phyloP scores from a whole-genome alignment of 1,284 basidiomycete genomes.

The Cerrena zonata region DNA sequence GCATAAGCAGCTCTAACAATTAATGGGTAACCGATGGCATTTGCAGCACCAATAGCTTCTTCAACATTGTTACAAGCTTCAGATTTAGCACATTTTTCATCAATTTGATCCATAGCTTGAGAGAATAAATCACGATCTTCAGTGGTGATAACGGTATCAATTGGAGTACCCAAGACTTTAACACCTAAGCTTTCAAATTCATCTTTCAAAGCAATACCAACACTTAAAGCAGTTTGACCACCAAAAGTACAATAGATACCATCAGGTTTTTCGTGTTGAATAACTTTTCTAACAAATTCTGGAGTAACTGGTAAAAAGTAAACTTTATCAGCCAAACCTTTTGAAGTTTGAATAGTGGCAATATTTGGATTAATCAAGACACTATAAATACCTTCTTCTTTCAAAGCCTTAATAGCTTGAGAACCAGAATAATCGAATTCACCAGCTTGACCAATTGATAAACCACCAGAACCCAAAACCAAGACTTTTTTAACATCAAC shows the following conservation, averaged over 20 bases:
- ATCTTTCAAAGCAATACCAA: slow-evolving; percentile 96
- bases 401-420: slow-evolving; percentile 97
- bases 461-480: slow-evolving; percentile 94
- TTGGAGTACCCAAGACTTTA: slow-evolving; percentile 91
- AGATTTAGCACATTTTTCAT: slow-evolving; percentile 89
- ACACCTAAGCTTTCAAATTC: slow-evolving; percentile 87
- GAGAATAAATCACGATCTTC: slow-evolving; percentile 96
- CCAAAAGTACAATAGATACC: slow-evolving; percentile 99
- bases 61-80: slow-evolving; percentile 76
- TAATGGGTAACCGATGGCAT: slow-evolving; percentile 88
- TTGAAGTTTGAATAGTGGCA: slow-evolving; percentile 97
- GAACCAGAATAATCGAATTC: slow-evolving; percentile 99
- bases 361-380: slow-evolving; percentile 99
- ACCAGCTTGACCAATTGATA: slow-evolving; percentile 96
- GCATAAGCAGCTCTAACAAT: slow-evolving; percentile 97
- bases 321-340: slow-evolving; percentile 96
- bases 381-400: slow-evolving; percentile 98
- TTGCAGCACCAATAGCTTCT: slow-evolving; percentile 81
- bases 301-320: slow-evolving; percentile 98
- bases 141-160: slow-evolving; percentile 94
- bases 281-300: slow-evolving; percentile 95
- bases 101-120: slow-evolving; percentile 93
- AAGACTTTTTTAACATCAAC: slow-evolving; percentile 87
- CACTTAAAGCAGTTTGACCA: slow-evolving; percentile 94
- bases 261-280: slow-evolving; percentile 96